Evolutionary conservation across 169 alveolate species (phyloP).

Genomic region (Pseudocohnilembus persalinus): DNA sequence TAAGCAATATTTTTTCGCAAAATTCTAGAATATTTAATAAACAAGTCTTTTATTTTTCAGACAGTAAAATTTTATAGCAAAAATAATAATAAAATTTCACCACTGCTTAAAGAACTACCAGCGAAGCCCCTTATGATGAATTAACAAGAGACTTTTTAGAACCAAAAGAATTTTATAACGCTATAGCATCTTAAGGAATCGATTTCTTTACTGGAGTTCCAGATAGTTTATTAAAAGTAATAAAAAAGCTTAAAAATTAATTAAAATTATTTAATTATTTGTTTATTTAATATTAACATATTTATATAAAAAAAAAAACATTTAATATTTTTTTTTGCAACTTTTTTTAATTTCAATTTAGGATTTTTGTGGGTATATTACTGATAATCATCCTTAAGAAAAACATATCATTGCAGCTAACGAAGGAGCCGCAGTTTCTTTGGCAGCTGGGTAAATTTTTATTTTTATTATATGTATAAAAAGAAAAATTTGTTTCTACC

Average conservation of each 20-base stretch:
- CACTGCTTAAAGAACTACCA: slow-evolving; percentile 12
- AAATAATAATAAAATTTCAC: too few species aligned
- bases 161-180: slow-evolving; percentile 51
- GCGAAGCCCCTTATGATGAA: slow-evolving; percentile 44
- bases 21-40: too few species aligned
- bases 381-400: slow-evolving; percentile 46
- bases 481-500: too few species aligned
- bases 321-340: too few species aligned
- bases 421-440: slow-evolving; percentile 74
- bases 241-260: slow-evolving; percentile 15
- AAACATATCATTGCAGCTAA: slow-evolving; percentile 72
- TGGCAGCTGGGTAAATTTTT: slow-evolving; percentile 80
- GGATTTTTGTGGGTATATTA: slow-evolving; percentile 48
- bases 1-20: too few species aligned
- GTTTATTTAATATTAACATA: too few species aligned
- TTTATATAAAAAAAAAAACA: too few species aligned
- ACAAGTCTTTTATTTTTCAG: too few species aligned
- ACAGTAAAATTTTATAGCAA: too few species aligned
- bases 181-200: slow-evolving; percentile 51
- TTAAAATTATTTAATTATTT: too few species aligned
- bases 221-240: slow-evolving; percentile 59
- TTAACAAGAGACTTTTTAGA: slow-evolving; percentile 48
- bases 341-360: neutral
- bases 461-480: too few species aligned
- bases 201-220: slow-evolving; percentile 82